These are phyloP conservation scores for Coniochaeta ligniaria DNA, from an alignment of 2,329 filamentous ascomycete genomes.

Conservation along the genomic window DNA sequence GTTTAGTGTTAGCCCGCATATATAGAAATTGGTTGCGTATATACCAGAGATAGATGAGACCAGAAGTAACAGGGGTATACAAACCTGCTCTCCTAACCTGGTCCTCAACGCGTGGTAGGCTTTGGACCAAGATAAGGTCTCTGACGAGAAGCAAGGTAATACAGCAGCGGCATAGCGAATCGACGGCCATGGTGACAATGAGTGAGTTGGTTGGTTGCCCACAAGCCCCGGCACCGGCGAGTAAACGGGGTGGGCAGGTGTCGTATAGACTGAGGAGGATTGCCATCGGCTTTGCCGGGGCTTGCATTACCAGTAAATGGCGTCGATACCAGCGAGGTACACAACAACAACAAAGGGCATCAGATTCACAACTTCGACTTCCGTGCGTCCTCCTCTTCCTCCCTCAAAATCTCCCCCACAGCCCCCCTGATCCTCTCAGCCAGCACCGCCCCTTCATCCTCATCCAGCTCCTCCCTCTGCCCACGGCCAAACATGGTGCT, in stretches of 20 bases:
- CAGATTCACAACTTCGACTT: conserved; percentile 30
- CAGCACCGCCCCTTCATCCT: conserved; percentile 60
- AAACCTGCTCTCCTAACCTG: neutral
- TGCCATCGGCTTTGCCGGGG: no score
- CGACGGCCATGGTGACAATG: no score
- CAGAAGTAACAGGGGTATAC: neutral
- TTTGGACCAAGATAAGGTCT: no score
- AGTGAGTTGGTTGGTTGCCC: no score
- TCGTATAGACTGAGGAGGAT: no score
- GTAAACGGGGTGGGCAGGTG: no score
- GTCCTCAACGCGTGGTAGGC: no score
- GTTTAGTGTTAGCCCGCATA: neutral
- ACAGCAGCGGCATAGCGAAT: no score
- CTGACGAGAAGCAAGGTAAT: no score
- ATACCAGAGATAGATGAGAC: neutral
- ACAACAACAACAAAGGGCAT: neutral
- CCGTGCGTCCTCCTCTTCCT: conserved; percentile 30
- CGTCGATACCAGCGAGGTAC: no score
- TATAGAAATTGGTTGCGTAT: neutral
- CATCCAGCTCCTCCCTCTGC: conserved; percentile 65
- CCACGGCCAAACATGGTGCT: conserved; percentile 73
- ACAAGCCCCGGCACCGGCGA: no score
- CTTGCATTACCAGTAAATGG: no score
- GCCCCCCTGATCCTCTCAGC: conserved; percentile 46
- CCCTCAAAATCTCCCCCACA: conserved; percentile 38